Base-by-base conservation (phyloP, 129 eudicot species). In the Cynara cardunculus region DNA sequence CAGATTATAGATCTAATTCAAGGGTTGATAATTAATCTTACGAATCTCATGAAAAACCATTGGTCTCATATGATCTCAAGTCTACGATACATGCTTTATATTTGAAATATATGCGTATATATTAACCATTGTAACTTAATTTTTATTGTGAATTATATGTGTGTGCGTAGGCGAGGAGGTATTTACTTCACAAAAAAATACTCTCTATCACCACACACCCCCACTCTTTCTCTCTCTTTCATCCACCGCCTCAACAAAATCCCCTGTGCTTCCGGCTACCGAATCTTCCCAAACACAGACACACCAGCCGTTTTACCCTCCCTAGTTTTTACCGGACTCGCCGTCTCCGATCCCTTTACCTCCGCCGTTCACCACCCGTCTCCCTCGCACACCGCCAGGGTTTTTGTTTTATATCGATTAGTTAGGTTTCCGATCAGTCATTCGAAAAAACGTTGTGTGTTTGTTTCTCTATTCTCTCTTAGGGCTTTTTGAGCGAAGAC, bases 201-300 rank as follows among this genome's bases (percentile, higher is more conserved):
- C 84, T 80, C 44, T 78, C 30, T 59, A 41, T 72, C 27, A 56
- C 44, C 39, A 46, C 79, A 73, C 79, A 25, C 68, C 3, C 73
- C 18, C 32, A 10, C 77, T 21, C 28, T 10, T 37, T 76, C 66
- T 32, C 78, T 76, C 76, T 76, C 78, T 70, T 65, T 68, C 37
- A 56, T 86, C 85, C 85, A 87, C 85, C 90, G 90, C 90, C 87
- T 80, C 81, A 66, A 69, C 72, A 56, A 82, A 84, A 72, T 24
- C 87, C 83, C 79, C 73, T 72, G 72, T 39, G 69, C 69, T 61
- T 31, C 82, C 76, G 69, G 80, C 89, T 8, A 39, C 77, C 39
- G 77, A 79, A 84, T 79, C 79, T 74, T 66, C 77, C 77, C n/a
- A 81, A 44, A 67, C 84, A 81, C 75, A 74, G 22, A 30, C 53